Evolutionary conservation across 148 eudicot species (phyloP).

Genomic region (Rhododendron ovatum): DNA sequence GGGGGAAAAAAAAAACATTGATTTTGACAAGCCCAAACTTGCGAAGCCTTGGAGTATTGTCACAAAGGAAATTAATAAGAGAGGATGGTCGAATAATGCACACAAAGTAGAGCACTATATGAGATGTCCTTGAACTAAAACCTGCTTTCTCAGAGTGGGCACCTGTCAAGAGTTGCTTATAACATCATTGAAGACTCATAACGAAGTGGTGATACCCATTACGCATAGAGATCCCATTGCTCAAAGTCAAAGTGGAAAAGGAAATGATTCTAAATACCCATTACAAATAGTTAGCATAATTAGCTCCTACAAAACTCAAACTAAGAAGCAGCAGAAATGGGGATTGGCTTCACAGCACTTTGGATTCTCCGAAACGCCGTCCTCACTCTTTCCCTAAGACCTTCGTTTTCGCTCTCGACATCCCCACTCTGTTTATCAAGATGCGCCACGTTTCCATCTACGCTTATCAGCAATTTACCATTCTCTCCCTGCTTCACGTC

Average conservation of each 20-base stretch:
- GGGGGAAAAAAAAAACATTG: no score
- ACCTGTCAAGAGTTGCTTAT: not conserved
- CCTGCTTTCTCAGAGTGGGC: not conserved
- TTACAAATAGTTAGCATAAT: not conserved
- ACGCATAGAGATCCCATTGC: not conserved
- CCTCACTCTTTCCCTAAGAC: slow-evolving; percentile 71
- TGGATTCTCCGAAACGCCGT: slow-evolving; percentile 59
- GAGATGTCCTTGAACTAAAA: no score
- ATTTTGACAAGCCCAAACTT: no score
- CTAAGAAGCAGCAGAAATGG: slow-evolving; percentile 38
- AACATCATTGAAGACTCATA: not conserved
- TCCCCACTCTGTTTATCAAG: slow-evolving; percentile 76
- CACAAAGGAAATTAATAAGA: no score
- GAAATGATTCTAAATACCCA: not conserved
- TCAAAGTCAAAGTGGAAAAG: not conserved
- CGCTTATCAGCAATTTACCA: slow-evolving; percentile 64
- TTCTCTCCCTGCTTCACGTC: slow-evolving; percentile 72
- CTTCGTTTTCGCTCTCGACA: slow-evolving; percentile 75
- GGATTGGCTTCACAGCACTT: slow-evolving; percentile 71
- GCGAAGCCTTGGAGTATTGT: no score
- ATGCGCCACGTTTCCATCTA: slow-evolving; percentile 64
- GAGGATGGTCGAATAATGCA: no score
- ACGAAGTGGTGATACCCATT: not conserved
- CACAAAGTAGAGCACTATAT: no score
- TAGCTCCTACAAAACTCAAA: not conserved